Percentiles rank a stretch among this genome's conserved stretches.
phyloP scores from a whole-genome alignment of 495 filamentous ascomycete genomes.

The Penicillium bovifimosum region DNA sequence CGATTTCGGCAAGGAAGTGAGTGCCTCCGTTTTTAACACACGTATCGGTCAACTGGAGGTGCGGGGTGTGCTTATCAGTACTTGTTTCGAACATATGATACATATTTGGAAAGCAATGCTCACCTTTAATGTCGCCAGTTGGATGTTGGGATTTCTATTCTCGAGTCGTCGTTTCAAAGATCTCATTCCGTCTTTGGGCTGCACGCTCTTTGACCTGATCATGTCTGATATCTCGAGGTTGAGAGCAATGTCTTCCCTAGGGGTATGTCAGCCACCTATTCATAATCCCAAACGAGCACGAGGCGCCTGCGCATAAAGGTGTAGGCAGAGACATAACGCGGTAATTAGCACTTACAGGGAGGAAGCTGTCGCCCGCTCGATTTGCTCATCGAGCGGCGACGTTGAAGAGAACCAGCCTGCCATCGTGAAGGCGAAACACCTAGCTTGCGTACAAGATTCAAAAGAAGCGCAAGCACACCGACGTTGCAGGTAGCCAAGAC shows the following conservation, averaged over 20 bases:
- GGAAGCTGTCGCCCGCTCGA: conserved; percentile 88
- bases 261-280: neutral
- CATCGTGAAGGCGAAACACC: conserved; percentile 52
- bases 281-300: neutral
- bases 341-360: conserved; percentile 60
- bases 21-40: conserved; percentile 97
- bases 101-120: neutral
- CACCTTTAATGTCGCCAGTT: conserved; percentile 88
- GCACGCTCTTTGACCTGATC: conserved; percentile 93
- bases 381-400: conserved; percentile 89
- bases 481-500: neutral
- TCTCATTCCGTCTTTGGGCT: conserved; percentile 95
- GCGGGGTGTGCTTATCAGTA: conserved; percentile 6
- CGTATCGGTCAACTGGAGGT: conserved; percentile 77
- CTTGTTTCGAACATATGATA: neutral
- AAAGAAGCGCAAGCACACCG: neutral
- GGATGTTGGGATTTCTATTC: conserved; percentile 93
- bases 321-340: conserved; percentile 4
- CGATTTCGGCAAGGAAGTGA: conserved; percentile 94
- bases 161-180: conserved; percentile 89
- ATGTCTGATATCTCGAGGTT: conserved; percentile 96
- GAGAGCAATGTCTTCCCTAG: conserved; percentile 91
- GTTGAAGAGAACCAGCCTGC: conserved; percentile 86
- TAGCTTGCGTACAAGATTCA: neutral
- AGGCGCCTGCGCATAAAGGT: neutral